Base-by-base conservation (phyloP, 1,139 yeast genomes). In the Pichia sp. region DNA sequence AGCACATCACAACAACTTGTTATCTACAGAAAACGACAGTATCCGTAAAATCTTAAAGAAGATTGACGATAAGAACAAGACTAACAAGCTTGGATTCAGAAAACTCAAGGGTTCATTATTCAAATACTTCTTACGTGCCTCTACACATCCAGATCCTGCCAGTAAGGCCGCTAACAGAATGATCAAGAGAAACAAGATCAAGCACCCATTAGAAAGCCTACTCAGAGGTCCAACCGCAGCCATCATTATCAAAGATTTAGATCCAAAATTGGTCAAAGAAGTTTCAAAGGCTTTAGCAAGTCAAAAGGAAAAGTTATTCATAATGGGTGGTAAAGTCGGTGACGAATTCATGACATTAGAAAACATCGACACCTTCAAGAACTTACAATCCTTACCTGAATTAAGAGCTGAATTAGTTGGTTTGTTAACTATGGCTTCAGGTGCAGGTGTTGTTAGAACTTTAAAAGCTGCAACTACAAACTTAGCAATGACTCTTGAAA, bases 161-260 rank as follows among this genome's bases (percentile, higher is more conserved):
- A 75, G 83, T 48, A 71, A 68, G 40, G 81, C 76, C 21, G 80
- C 83, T 15, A 35, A 42, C 36, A 54, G 63, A 48, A 54, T 53
- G 62, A 74, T 53, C 52, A 65, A 52, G 70, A 69, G 61, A 73
- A 77, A 68, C 67, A 65, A 61, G 59, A 69, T 59, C 56, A 62
- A 61, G 21, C 95, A 88, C 63, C 95, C 96, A 11, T 69, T 91
- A 56, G 65, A 76, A 34, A 81, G 84, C 20, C 72, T 90, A 52
- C 75, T 91, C 51, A 71, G 71, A 53, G 98, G 98, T 6, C 96
- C 97, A 27, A 84, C 96, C 1, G 95, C 93, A 2, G 75, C 87
- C n/a, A 80, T 91, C 47, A 67, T 85, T 20, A 75, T 89, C 53
- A 78, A 80, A 36, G 78, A 76, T 51, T 72, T 86, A 44, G 84